Evolutionary conservation across 169 alveolate species (phyloP).

Genomic region (Plasmodium gallinaceum): DNA sequence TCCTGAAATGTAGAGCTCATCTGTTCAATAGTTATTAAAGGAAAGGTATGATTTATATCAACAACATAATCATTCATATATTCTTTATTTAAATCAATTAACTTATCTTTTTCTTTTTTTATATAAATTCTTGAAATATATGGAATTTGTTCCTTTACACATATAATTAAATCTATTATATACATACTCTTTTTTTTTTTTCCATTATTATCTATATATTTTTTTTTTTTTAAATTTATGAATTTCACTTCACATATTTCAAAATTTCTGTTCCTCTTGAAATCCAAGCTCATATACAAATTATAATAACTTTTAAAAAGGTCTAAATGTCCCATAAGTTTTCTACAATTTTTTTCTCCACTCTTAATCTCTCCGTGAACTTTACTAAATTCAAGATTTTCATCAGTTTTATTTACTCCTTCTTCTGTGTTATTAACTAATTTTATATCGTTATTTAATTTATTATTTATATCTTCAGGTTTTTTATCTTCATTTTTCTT

Average conservation of each 20-base stretch:
- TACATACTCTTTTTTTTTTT: conserved; percentile 22
- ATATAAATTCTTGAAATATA: conserved; percentile 52
- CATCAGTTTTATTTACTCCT: conserved; percentile 11
- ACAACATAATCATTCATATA: conserved; percentile 43
- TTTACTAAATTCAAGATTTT: conserved; percentile 13
- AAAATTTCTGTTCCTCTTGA: conserved; percentile 36
- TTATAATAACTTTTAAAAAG: conserved; percentile 57
- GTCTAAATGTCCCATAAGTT: conserved; percentile 29
- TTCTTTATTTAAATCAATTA: conserved; percentile 2
- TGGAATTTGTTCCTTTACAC: conserved; percentile 71
- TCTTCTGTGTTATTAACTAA: neutral
- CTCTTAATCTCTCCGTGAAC: neutral
- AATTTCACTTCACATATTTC: conserved; percentile 55
- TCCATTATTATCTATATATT: neutral
- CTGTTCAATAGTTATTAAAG: conserved; percentile 37
- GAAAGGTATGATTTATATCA: conserved; percentile 45
- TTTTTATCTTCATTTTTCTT: conserved; percentile 34
- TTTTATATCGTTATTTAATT: conserved; percentile 25
- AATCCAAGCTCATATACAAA: conserved; percentile 23
- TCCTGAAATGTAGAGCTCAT: conserved; percentile 50
- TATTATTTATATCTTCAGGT: neutral
- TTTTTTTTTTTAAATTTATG: conserved; percentile 45
- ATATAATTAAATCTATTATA: conserved; percentile 49
- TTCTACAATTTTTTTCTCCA: neutral
- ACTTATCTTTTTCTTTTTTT: neutral